phyloP scores from a whole-genome alignment of 768 basidiomycete genomes.

The Kondoa malvinella region DNA sequence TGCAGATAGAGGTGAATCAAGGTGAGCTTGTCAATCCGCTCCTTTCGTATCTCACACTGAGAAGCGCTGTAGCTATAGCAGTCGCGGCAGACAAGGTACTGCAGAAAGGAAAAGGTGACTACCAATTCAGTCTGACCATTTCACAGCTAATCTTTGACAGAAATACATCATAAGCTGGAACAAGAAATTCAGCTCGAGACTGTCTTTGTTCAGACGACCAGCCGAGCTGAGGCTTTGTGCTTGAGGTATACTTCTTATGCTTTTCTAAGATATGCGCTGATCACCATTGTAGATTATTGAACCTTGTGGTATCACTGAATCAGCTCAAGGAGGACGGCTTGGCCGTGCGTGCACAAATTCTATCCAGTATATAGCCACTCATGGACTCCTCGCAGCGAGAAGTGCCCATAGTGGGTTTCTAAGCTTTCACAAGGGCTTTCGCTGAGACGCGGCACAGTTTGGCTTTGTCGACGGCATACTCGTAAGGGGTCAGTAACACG shows the following conservation, averaged over 20 bases:
- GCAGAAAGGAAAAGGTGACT: background rate
- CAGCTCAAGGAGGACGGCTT: background rate
- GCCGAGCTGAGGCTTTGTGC: background rate
- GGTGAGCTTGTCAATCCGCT: background rate
- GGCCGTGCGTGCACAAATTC: background rate
- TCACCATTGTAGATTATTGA: background rate
- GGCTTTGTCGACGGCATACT: background rate
- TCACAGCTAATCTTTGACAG: background rate
- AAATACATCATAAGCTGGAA: constrained; percentile 5
- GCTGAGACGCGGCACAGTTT: background rate
- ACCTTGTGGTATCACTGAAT: background rate
- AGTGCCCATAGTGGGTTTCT: background rate
- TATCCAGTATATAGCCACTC: background rate
- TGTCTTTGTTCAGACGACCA: background rate
- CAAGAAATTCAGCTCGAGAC: background rate
- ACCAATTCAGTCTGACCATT: background rate
- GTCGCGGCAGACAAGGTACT: background rate
- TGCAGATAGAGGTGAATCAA: background rate
- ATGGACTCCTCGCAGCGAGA: background rate
- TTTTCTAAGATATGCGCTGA: background rate
- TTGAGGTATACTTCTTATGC: background rate
- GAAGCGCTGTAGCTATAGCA: background rate
- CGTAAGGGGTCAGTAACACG: background rate
- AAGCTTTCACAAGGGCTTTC: background rate
- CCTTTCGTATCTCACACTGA: background rate